Conservation (phyloP, 2,329 filamentous ascomycete genomes). For the Biscogniauxia mediterranea region DNA sequence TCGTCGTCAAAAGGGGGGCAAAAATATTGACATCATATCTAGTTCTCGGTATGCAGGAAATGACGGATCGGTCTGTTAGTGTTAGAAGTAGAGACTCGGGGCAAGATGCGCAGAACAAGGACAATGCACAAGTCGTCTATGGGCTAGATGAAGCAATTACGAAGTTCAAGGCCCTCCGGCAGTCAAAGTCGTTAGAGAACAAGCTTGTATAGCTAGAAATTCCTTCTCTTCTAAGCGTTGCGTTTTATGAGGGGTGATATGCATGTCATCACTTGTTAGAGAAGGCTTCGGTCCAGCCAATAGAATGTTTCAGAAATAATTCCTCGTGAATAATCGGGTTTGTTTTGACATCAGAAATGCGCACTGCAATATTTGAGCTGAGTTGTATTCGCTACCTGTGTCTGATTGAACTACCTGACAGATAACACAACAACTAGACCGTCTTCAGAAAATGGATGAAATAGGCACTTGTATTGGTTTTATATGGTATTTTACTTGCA, state of each 20-base stretch:
- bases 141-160: constrained; percentile 22
- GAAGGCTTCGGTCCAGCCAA: neutral
- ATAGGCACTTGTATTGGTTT: no score
- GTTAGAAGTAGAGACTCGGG: constrained; percentile 24
- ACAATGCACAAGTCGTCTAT: constrained; percentile 22
- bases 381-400: no score
- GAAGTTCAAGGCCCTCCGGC: constrained; percentile 17
- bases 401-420: no score
- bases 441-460: no score
- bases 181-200: constrained; percentile 10
- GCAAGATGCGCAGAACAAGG: constrained; percentile 23
- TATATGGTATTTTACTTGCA: no score
- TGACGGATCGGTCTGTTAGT: constrained; percentile 25
- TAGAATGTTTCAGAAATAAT: neutral
- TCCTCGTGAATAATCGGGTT: neutral
- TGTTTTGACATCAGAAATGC: neutral
- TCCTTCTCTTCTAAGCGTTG: neutral
- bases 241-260: neutral
- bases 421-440: no score
- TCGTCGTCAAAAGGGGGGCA: neutral
- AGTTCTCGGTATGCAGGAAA: constrained; percentile 28
- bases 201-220: constrained; percentile 12
- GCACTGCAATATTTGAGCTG: no score
- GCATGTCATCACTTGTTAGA: neutral
- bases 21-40: neutral